Percentiles rank a stretch among this genome's conserved stretches.
Conservation (phyloP, 441 rosid genomes). For the Raphanus hybrid region DNA sequence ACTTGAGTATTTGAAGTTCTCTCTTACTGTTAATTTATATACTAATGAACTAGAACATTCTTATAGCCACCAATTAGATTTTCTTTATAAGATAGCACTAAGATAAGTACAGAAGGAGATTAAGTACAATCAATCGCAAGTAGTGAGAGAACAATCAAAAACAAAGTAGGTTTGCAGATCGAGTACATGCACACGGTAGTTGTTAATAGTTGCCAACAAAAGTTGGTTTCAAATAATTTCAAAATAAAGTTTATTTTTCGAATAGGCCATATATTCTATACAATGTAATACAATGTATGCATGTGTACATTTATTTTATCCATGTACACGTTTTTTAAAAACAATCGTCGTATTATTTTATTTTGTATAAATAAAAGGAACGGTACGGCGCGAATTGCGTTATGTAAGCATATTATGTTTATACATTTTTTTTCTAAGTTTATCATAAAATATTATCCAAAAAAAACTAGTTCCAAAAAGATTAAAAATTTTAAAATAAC, state of each 20-base stretch:
- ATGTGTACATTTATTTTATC: conserved; percentile 22
- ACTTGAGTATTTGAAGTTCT: neutral
- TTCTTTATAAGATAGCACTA: neutral
- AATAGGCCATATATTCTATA: conserved; percentile 9
- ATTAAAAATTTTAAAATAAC: no score
- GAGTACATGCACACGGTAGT: conserved; percentile 5
- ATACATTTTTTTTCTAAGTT: no score
- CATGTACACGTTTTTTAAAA: neutral
- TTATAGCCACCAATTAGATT: neutral
- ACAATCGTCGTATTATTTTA: no score
- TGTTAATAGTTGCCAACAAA: conserved; percentile 20
- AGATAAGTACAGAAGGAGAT: neutral
- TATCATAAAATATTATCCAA: no score
- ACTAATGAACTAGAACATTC: neutral
- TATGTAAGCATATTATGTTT: no score
- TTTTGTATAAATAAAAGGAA: no score
- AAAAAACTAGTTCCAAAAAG: no score
- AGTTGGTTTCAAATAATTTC: conserved; percentile 28
- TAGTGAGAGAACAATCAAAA: neutral
- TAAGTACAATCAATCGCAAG: neutral
- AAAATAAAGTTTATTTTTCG: conserved; percentile 31
- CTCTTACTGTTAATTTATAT: neutral
- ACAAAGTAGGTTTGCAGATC: neutral
- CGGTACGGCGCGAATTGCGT: no score
- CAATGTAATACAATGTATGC: conserved; percentile 13